Evolutionary conservation across 176 grass and related monocot genomes (phyloP), one percentile per base, ranked within the genome.

Genomic region (Oryza australiensis): DNA sequence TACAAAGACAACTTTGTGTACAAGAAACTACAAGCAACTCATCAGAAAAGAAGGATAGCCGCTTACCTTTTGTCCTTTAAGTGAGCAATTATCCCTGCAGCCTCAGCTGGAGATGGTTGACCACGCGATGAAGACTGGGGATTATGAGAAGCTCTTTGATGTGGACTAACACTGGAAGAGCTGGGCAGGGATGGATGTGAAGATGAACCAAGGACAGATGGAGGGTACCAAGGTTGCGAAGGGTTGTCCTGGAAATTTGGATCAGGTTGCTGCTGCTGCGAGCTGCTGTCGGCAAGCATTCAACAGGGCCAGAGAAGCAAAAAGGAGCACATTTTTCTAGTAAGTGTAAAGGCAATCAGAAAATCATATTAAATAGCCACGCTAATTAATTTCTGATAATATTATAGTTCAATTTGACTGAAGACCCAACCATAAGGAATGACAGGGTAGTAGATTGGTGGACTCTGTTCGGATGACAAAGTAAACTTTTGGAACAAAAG

Each of bases 1-100:
- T 45, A 4, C 45, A 55, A 15, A 70, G 26, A 48, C 11, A 78
- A 30, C 55, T 33, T 72, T 80, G 80, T 32, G 65, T 15, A 23
- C 26, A 72, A 14, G 26, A 87, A 14, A 9, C 10, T 27, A 38
- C 26, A 78, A 26, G n/a, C 7, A 77, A 77, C 35, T 42, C 66
- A 74, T 53, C 5, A 53, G 18, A 55, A 73, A 77, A 72, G 40
- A 78, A 71, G 26, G 74, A 35, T 74, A 49, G 64, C 11, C 37
- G 64, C 29, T 79, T 68, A 89, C 95, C 90, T 93, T 84, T 98
- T 98, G 76, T 93, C 90, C 83, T 89, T 98, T 55, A 95, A 87
- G 38, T 64, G 84, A 72, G 86, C 79, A 77, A 98, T 98, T 81
- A 95, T 89, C 42, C 82, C 87, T 69, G 92, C 92, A 68, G 92